A percentile compares a stretch with the other conserved stretches of the same genome.
These are phyloP conservation scores for Colletotrichum plurivorum DNA, from an alignment of 2,329 filamentous ascomycete genomes.

Conservation along the genomic window DNA sequence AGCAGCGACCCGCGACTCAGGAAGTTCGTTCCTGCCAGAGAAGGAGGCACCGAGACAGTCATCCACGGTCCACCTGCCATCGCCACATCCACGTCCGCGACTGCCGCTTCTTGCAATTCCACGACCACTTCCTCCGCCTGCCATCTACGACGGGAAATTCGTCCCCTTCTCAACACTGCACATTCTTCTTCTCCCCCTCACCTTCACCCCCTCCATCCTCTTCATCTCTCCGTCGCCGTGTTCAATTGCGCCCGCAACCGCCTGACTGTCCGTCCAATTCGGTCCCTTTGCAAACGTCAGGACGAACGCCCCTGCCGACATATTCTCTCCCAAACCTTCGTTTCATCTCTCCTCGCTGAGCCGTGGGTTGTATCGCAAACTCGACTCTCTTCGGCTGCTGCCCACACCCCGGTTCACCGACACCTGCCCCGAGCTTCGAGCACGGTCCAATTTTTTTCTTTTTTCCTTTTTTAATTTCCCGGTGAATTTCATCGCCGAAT, in stretches of 20 bases:
- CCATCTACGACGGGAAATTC: no score
- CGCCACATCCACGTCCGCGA: background rate
- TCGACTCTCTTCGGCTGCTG: constrained; percentile 8
- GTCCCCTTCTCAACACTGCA: no score
- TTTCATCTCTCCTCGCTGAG: constrained; percentile 32
- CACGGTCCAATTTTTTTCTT: background rate
- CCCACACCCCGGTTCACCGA: constrained; percentile 12
- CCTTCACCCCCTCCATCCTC: background rate
- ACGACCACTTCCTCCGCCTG: background rate
- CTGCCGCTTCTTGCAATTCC: background rate
- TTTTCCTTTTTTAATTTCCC: background rate
- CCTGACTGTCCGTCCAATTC: constrained; percentile 16
- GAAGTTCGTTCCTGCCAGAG: background rate
- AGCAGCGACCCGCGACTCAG: no score
- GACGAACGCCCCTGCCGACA: constrained; percentile 34
- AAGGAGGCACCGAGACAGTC: background rate
- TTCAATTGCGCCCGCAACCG: constrained; percentile 8
- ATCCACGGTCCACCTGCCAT: background rate
- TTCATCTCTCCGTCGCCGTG: background rate
- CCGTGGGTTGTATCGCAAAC: constrained; percentile 24
- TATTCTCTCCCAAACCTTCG: constrained; percentile 31
- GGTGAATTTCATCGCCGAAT: background rate
- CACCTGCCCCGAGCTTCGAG: constrained; percentile 10
- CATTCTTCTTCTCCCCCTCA: no score
- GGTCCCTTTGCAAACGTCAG: constrained; percentile 23